Conservation (phyloP, 306 rosid genomes). For the Carpinus viminea region DNA sequence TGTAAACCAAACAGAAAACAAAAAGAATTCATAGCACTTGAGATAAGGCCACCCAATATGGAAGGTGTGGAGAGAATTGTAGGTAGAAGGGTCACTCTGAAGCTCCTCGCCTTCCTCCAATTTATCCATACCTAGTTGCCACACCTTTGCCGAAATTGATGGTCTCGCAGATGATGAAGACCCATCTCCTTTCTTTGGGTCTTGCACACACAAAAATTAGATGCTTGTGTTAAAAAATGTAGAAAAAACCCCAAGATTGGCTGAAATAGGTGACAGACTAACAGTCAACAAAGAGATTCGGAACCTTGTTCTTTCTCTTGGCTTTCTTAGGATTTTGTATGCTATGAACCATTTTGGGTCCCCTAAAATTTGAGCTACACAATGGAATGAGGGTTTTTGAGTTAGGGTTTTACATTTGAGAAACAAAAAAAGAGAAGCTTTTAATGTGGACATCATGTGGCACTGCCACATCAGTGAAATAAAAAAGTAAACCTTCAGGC, state of each 20-base stretch:
- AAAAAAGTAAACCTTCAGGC: too few species aligned
- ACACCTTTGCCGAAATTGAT: slow-evolving; percentile 64
- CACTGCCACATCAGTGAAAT: too few species aligned
- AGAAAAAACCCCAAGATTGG: not conserved
- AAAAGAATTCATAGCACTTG: slow-evolving; percentile 42
- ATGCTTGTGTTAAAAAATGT: not conserved
- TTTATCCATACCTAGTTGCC: slow-evolving; percentile 96
- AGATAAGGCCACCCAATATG: slow-evolving; percentile 91
- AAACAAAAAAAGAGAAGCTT: too few species aligned
- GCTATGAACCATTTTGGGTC: slow-evolving; percentile 60
- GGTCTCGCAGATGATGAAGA: slow-evolving; percentile 61
- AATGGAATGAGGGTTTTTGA: slow-evolving; percentile 11
- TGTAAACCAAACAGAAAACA: not conserved
- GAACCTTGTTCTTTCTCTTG: slow-evolving; percentile 78
- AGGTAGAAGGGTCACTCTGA: slow-evolving; percentile 88
- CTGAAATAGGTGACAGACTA: not conserved
- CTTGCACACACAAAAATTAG: slow-evolving; percentile 30
- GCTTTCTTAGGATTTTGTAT: slow-evolving; percentile 67
- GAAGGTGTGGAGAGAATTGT: slow-evolving; percentile 88
- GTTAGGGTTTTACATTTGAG: slow-evolving; percentile 30
- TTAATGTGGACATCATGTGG: too few species aligned
- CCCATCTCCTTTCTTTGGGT: slow-evolving; percentile 55
- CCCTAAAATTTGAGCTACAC: not conserved
- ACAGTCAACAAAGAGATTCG: not conserved
- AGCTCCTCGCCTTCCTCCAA: slow-evolving; percentile 98